Evolutionary conservation across 192 early-diverging fungal species (phyloP), one percentile per base, ranked within the genome.

Genomic region (Irineochytrium annulatum): DNA sequence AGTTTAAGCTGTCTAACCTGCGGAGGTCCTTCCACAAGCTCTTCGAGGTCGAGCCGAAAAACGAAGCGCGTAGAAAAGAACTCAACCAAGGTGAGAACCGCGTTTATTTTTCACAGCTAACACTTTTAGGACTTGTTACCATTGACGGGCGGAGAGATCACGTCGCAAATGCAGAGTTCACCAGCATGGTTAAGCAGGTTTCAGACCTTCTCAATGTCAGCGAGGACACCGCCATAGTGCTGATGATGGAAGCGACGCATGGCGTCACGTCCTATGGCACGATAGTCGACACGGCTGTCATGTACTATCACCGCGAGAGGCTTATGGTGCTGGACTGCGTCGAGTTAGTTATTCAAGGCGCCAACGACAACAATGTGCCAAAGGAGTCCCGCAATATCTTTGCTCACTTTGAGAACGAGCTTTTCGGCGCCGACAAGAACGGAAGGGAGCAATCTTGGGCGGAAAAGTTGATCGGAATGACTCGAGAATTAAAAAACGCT

Each of bases 131-230:
- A 14, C 19, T 22, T 8, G 58, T 59, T 16, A 49, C 33, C 14
- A 34, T 72, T n/a, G 57, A 46, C 24, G 70, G 70, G 1, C 22
- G 33, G 44, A 56, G 30, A 8, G 67, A 66, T 17, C 54, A 56
- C 32, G n/a, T n/a, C n/a, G 61, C 60, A 24, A 91, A 85, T 67
- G 73, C 72, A n/a, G 79, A 86, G 16, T 93, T 92, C 62, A 77
- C 76, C 56, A 55, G 72, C 17, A 76, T 83, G 29, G 81, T 81
- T 5, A 65, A 86, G 52, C 75, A 84, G 62, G 62, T 97, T 30
- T 89, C 90, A 1, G 90, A 93, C 66, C 78, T 90, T 57, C 74
- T 97, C 28, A 77, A 86, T 24, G 76, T 94, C 41, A 84, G 89
- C 71, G 92, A 94, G 63, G 75, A 84, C 55, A 59, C 80, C 11